Evolutionary conservation across 176 grass and related monocot genomes (phyloP).

Genomic region (Musa schizocarpa): DNA sequence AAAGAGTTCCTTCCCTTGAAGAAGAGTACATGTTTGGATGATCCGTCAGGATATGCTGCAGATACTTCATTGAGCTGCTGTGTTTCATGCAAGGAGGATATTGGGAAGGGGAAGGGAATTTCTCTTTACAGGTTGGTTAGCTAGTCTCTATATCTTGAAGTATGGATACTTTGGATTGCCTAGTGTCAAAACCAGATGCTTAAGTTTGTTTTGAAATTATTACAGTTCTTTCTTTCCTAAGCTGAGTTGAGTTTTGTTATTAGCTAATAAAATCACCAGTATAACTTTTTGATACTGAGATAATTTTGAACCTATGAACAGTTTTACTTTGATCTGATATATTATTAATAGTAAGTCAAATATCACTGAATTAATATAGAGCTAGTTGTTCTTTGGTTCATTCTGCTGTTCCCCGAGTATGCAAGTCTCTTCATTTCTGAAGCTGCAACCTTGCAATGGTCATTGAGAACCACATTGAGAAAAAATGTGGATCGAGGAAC

Average conservation of each 20-base stretch:
- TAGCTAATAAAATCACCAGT: background rate
- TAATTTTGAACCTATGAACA: no score
- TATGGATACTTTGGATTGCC: background rate
- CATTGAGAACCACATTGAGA: no score
- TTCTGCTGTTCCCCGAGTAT: no score
- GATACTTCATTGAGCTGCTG: background rate
- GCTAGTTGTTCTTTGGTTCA: no score
- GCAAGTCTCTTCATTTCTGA: no score
- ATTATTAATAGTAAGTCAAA: no score
- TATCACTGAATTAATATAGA: no score
- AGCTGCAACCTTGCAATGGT: no score
- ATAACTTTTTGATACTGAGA: no score
- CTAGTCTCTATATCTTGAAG: background rate
- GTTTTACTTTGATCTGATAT: no score
- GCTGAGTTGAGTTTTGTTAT: background rate
- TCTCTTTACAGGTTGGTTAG: background rate
- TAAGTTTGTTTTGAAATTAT: background rate
- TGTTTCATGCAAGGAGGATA: background rate
- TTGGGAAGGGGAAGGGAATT: background rate
- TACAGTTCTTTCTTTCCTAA: background rate
- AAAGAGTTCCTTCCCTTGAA: background rate
- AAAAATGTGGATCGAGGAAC: background rate
- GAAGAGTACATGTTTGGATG: constrained; percentile 8
- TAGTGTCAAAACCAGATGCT: background rate
- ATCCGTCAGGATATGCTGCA: background rate